Percentiles rank a stretch among this genome's conserved stretches.
phyloP scores from a whole-genome alignment of 768 basidiomycete genomes.

The Leccinum sublutescens region DNA sequence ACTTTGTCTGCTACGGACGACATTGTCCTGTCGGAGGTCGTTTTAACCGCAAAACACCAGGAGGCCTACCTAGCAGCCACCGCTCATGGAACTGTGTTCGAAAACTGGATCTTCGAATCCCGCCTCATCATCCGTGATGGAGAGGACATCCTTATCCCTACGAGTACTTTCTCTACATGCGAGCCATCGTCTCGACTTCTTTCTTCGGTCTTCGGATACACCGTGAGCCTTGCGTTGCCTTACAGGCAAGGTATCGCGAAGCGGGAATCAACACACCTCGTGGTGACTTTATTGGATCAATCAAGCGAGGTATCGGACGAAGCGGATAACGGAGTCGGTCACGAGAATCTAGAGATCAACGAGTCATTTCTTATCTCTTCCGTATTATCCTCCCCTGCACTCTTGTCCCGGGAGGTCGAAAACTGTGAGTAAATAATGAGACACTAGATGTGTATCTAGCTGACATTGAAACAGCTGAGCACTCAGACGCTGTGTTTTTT shows the following conservation, averaged over 20 bases:
- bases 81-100: slow-evolving; percentile 35
- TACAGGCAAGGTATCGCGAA: slow-evolving; percentile 66
- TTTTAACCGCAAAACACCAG: slow-evolving; percentile 49
- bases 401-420: slow-evolving; percentile 7
- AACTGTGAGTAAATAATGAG: slow-evolving; percentile 6
- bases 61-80: slow-evolving; percentile 48
- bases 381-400: slow-evolving; percentile 30
- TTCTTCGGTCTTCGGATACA: slow-evolving; percentile 37
- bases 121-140: slow-evolving; percentile 54
- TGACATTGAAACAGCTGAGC: not conserved
- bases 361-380: slow-evolving; percentile 67
- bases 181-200: slow-evolving; percentile 9
- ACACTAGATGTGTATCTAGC: not conserved
- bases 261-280: slow-evolving; percentile 49
- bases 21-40: slow-evolving; percentile 46
- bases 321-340: slow-evolving; percentile 11
- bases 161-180: slow-evolving; percentile 19
- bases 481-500: slow-evolving; percentile 24
- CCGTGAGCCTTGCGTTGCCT: slow-evolving; percentile 63
- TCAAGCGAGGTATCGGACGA: slow-evolving; percentile 3
- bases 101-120: slow-evolving; percentile 42
- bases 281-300: slow-evolving; percentile 40
- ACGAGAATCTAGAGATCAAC: slow-evolving; percentile 63
- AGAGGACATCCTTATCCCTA: slow-evolving; percentile 35
- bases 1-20: slow-evolving; percentile 28